These are phyloP conservation scores for Aspergillus heteromorphus DNA, from an alignment of 495 filamentous ascomycete genomes.

Conservation along the genomic window DNA sequence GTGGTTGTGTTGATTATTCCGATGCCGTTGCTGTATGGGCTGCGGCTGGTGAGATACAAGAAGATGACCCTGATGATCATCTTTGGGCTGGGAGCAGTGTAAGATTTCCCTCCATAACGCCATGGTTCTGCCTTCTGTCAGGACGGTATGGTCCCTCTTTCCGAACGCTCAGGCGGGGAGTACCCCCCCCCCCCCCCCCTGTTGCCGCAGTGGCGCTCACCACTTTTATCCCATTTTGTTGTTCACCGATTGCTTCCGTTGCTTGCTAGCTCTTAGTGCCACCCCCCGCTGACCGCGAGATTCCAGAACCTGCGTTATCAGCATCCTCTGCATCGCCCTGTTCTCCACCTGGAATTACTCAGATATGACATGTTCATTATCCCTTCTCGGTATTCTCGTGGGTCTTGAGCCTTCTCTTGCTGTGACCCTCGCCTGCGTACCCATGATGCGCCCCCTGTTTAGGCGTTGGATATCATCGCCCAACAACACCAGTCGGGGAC, in stretches of 20 bases:
- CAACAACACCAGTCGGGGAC: too few relatives aligned
- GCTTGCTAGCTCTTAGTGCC: too few relatives aligned
- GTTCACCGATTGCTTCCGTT: too few relatives aligned
- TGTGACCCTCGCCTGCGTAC: constrained; percentile 16
- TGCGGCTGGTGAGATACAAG: constrained; percentile 15
- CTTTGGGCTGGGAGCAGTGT: constrained; percentile 14
- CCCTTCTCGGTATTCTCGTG: constrained; percentile 16
- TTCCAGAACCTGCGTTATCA: constrained; percentile 14
- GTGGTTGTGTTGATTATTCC: constrained; percentile 36
- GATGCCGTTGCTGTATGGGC: constrained; percentile 12
- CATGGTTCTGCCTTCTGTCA: neutral
- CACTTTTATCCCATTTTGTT: too few relatives aligned
- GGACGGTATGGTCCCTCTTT: neutral
- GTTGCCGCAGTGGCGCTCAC: too few relatives aligned
- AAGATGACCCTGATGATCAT: constrained; percentile 14
- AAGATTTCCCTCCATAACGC: neutral
- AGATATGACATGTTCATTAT: constrained; percentile 14
- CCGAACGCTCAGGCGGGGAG: too few relatives aligned
- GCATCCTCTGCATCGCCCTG: constrained; percentile 14
- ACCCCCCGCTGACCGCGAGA: neutral
- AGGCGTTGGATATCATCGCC: constrained; percentile 4
- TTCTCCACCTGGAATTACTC: constrained; percentile 10
- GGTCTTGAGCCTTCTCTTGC: constrained; percentile 21
- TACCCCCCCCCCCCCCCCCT: too few relatives aligned
- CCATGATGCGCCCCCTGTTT: constrained; percentile 18